Evolutionary conservation across 2,329 filamentous ascomycete species (phyloP), one percentile per base, ranked within the genome.

Genomic region (Aspergillus sp.): DNA sequence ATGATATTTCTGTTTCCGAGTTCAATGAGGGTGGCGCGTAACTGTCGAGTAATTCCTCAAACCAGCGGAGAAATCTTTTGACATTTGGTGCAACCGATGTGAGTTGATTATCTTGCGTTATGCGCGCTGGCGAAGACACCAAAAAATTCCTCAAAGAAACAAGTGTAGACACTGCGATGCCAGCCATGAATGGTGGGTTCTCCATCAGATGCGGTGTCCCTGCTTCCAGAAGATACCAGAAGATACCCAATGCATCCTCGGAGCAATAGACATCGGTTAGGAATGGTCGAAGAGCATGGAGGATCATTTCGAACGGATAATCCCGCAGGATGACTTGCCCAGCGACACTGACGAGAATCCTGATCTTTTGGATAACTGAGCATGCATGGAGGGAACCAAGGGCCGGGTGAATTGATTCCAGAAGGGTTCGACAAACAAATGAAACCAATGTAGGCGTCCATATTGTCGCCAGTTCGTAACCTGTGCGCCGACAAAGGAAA

Each of bases 221-320:
- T 32, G 73, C 71, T 4, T 74, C 66, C 10, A 96, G 67, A 1
- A 99, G 70, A 57, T 93, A 95, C 55, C 86, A 82, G 38, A 83
- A 78, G 20, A 98, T 74, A 0, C 88, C 89, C 27, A 96, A 69
- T 1, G 84, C 80, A 62, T 98, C 91, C 51, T 94, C 85, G 7
- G 88, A 83, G 57, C 89, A 96, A 51, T 93, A 82, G 0, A 80
- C 72, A 45, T 96, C 81, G 1, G 80, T 80, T 4, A 96, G 66
- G 44, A 86, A 93, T 0, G 78, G 77, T 7, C 82, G 72, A 13
- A 94, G 68, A 1, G 82, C 80, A 48, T 86, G 83, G 2, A 98
- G 68, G 0, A 93, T 69, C 83, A 95, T 91, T 56, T 98, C 85
- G 10, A 95, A 58, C 8, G 86, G 83, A 51, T 96, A 96, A 0